A percentile compares a stretch with the other conserved stretches of the same genome.
Conservation (phyloP, 352 stramenopile genomes). For the Bremia lactucae region DNA sequence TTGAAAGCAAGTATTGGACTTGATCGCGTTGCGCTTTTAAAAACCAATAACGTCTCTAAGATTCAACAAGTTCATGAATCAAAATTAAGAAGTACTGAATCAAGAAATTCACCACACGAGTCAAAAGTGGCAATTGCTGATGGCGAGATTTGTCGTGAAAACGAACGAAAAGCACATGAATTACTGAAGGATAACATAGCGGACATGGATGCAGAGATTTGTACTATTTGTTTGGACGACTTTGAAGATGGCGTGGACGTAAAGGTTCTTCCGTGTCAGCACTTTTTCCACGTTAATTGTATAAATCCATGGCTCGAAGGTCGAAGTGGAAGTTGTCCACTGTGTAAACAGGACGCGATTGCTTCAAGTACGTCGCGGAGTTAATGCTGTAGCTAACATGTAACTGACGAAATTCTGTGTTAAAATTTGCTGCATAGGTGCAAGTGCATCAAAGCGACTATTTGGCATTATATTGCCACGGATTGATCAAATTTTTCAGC, state of each 20-base stretch:
- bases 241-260: slow-evolving; percentile 44
- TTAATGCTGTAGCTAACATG: no score
- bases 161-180: background rate
- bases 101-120: no score
- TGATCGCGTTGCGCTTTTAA: slow-evolving; percentile 31
- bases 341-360: slow-evolving; percentile 81
- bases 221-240: slow-evolving; percentile 71
- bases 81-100: no score
- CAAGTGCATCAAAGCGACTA: slow-evolving; percentile 40
- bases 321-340: slow-evolving; percentile 62
- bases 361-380: slow-evolving; percentile 41
- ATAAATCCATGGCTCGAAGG: slow-evolving; percentile 81
- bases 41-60: slow-evolving; percentile 22
- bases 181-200: slow-evolving; percentile 1
- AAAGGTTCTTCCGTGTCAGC: slow-evolving; percentile 76
- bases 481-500: slow-evolving; percentile 60
- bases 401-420: slow-evolving; percentile 1
- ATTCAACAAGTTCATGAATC: no score
- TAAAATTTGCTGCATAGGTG: slow-evolving; percentile 13
- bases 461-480: slow-evolving; percentile 49
- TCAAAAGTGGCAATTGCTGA: background rate
- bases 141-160: slow-evolving; percentile 8
- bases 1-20: slow-evolving; percentile 36
- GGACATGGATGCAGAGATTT: slow-evolving; percentile 34
- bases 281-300: slow-evolving; percentile 80